phyloP scores from a whole-genome alignment of 495 filamentous ascomycete genomes.

The Talaromyces ruber region DNA sequence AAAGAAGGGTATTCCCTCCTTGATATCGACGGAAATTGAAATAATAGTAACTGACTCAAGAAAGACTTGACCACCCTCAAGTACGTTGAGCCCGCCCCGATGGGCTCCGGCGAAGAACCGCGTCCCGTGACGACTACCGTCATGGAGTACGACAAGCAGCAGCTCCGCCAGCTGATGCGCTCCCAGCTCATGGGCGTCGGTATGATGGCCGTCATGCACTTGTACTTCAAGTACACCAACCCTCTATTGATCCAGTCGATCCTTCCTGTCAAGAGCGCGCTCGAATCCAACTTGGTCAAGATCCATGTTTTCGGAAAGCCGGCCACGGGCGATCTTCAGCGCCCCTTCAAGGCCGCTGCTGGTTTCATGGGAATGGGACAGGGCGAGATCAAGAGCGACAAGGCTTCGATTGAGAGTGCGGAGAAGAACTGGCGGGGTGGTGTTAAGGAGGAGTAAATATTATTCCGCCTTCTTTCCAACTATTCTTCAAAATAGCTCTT shows the following conservation, averaged over 20 bases:
- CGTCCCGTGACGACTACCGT: conserved; percentile 94
- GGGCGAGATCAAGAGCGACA: conserved; percentile 80
- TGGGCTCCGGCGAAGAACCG: conserved; percentile 86
- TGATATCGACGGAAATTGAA: background rate
- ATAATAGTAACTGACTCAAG: background rate
- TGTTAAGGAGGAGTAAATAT: conserved; percentile 76
- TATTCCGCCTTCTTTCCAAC: background rate
- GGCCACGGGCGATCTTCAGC: conserved; percentile 84
- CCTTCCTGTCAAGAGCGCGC: conserved; percentile 89
- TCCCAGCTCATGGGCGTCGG: conserved; percentile 87
- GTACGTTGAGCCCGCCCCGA: conserved; percentile 89
- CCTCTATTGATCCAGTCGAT: conserved; percentile 97
- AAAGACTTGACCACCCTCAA: conserved; percentile 94
- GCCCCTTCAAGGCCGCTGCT: conserved; percentile 82
- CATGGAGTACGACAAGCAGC: conserved; percentile 81
- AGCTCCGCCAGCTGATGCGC: conserved; percentile 76
- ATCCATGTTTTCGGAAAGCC: conserved; percentile 87
- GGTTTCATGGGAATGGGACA: conserved; percentile 70
- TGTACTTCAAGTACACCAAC: conserved; percentile 99
- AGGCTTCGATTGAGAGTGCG: conserved; percentile 85
- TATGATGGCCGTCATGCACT: conserved; percentile 98
- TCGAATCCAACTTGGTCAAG: conserved; percentile 92
- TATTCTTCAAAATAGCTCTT: background rate
- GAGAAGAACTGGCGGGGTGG: conserved; percentile 81
- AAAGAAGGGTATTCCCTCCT: conserved; percentile 71